Percentiles rank a stretch among this genome's conserved stretches.
These are phyloP conservation scores for Globisporangium carolinianum DNA, from an alignment of 352 stramenopile species.

Conservation along the genomic window DNA sequence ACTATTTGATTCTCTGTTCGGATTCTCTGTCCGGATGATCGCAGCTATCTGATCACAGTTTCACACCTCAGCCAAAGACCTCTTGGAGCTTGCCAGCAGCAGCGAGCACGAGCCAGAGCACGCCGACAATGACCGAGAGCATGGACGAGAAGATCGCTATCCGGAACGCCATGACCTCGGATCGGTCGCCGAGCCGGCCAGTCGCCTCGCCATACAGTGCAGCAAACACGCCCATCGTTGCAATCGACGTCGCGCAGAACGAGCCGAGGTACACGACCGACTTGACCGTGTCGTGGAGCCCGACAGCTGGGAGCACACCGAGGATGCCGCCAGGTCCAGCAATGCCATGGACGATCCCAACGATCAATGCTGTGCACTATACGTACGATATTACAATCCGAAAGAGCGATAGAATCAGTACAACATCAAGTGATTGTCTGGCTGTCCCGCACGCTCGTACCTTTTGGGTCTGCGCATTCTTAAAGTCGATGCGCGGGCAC, in stretches of 20 bases:
- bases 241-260: slow-evolving; percentile 85
- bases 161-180: slow-evolving; percentile 65
- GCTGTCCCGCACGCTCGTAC: slow-evolving; percentile 16
- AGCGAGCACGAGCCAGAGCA: slow-evolving; percentile 77
- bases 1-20: no score
- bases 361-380: slow-evolving; percentile 70
- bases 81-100: slow-evolving; percentile 71
- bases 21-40: no score
- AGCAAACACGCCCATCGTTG: slow-evolving; percentile 89
- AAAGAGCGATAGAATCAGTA: neutral
- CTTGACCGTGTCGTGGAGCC: slow-evolving; percentile 77
- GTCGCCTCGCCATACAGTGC: slow-evolving; percentile 77
- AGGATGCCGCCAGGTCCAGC: slow-evolving; percentile 75
- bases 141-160: slow-evolving; percentile 81
- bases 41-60: neutral
- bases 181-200: slow-evolving; percentile 56
- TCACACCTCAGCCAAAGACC: slow-evolving; percentile 53
- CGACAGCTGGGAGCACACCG: slow-evolving; percentile 85
- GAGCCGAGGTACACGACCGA: slow-evolving; percentile 83
- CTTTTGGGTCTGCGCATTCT: slow-evolving; percentile 73
- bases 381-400: neutral
- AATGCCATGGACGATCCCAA: slow-evolving; percentile 89
- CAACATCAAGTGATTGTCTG: no score
- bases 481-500: slow-evolving; percentile 50
- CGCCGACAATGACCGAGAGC: slow-evolving; percentile 75